Evolutionary conservation across 2,329 filamentous ascomycete genomes (phyloP), one percentile per base, ranked within the genome.

Genomic region (Fusarium gaditjirri): DNA sequence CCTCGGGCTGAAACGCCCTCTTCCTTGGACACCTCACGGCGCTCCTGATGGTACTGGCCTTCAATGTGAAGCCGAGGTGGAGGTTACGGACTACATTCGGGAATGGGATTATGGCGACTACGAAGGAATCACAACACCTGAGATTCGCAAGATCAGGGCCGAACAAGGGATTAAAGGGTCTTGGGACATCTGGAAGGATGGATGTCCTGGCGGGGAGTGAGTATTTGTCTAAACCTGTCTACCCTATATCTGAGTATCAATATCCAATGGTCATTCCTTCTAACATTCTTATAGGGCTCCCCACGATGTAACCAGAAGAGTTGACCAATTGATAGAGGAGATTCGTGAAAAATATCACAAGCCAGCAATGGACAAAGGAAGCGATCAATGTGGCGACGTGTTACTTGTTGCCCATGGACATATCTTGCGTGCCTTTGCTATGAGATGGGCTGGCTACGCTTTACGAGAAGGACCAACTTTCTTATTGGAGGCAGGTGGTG

Each of bases 151-250:
- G 57, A 77, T 83, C 73, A 87, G 88, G 55, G 85, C 83, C 66
- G 84, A 87, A 76, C 84, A 89, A 65, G 93, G 92, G 12, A 83
- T 87, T 25, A 73, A 84, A 43, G 86, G 84, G 8, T 80, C 83
- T 29, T 97, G 94, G 94, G 92, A 96, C 82, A 97, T 97, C 72
- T 97, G 94, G 94, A 86, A 84, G n/a, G 94, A 97, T 79, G 94
- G 94, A 1, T 97, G 94, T 81, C 92, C 92, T 3, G 93, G 91
- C 6, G 94, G 94, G 80, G 94, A 97, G 91, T 93, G 82, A 81
- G 90, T 86, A n/a, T 41, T 11, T 27, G 10, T 17, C 8, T 16
- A 35, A 56, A 19, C 12, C 3, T 10, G 21, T 2, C 21, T 68
- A 72, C 61, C 66, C 68, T 65, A 39, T 25, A 68, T 33, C 8